Evolutionary conservation across 148 eudicot species (phyloP), one percentile per base, ranked within the genome.

Genomic region (Fagopyrum esculentum): DNA sequence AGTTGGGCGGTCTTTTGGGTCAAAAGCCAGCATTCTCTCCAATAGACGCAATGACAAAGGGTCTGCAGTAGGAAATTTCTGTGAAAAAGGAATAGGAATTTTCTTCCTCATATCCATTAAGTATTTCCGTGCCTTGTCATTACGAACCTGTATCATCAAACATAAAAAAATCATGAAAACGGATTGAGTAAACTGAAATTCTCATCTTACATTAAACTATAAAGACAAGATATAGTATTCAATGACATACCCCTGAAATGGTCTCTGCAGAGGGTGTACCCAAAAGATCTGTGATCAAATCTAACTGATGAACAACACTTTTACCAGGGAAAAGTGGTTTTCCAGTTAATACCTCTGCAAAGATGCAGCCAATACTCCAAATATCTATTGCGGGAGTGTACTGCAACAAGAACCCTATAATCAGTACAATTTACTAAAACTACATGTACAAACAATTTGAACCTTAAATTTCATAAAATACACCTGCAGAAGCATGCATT

Each of bases 281-380:
- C 69, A 94, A 91, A 81, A 94, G 92, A 86, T 94, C 92, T 12
- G 97, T 94, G 66, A 94, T 94, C 77, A 91, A 77, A 76, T 94
- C 96, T 75, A 94, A 82, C 82, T 94, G 98, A 83, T 91, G 98
- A 59, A 89, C 97, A 19, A 91, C 97, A 77, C 96, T 91, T 90
- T 90, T 94, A 74, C 97, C 96, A 43, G 97, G 98, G 79, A 94
- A 94, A 73, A 94, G 79, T 73, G 97, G 98, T 82, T 86, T 88
- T 56, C 98, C 97, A 0, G 87, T 86, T 77, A 94, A 77, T 16
- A 94, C 95, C 84, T 91, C 97, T 0, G 93, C 98, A 82, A 91
- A 94, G 69, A 94, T 94, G 86, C 98, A 94, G 71, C 98, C 98
- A 69, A 91, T 84, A 81, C 98, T 87, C 98, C 98, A 94, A 77